Percentiles rank a stretch among this genome's conserved stretches.
These are phyloP conservation scores for Neodidymelliopsis sp. DNA, from an alignment of 2,329 filamentous ascomycete genomes.

Conservation along the genomic window DNA sequence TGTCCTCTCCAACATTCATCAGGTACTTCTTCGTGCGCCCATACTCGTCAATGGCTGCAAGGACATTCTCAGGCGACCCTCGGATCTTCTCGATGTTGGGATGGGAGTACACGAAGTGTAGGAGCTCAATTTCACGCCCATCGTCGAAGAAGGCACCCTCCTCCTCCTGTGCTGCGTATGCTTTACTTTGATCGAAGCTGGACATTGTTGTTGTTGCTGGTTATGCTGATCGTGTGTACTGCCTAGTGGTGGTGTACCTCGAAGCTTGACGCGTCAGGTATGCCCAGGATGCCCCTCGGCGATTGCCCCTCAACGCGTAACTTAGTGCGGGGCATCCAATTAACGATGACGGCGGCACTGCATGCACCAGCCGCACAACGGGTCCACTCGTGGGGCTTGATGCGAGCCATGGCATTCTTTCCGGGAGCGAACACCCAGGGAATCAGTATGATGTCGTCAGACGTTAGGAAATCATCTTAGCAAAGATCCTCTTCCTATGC, in stretches of 20 bases:
- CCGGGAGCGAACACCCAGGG: slow-evolving; percentile 9
- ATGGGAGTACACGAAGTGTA: slow-evolving; percentile 72
- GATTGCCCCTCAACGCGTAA: slow-evolving; percentile 36
- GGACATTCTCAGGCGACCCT: slow-evolving; percentile 68
- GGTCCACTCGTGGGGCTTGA: slow-evolving; percentile 9
- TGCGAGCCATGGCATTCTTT: slow-evolving; percentile 6
- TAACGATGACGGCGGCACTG: slow-evolving; percentile 33
- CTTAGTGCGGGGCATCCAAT: slow-evolving; percentile 33
- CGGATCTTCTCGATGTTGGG: slow-evolving; percentile 69
- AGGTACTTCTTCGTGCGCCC: slow-evolving; percentile 71
- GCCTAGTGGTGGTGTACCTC: slow-evolving; percentile 10
- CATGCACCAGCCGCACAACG: slow-evolving; percentile 9
- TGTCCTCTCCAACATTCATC: slow-evolving; percentile 81
- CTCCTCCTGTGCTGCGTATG: slow-evolving; percentile 57
- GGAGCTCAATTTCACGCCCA: slow-evolving; percentile 75
- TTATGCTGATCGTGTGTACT: slow-evolving; percentile 21
- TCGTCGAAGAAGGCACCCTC: slow-evolving; percentile 64
- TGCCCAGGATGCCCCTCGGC: slow-evolving; percentile 25
- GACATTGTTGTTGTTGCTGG: slow-evolving; percentile 35
- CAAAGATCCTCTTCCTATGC: slow-evolving; percentile 10
- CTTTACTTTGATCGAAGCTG: slow-evolving; percentile 53
- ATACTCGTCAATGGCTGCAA: slow-evolving; percentile 76
- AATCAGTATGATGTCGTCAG: slow-evolving; percentile 27
- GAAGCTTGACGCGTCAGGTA: slow-evolving; percentile 31
- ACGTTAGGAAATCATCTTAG: slow-evolving; percentile 27